Conservation (phyloP, 192 early-diverging fungal species). For the Rhizoclosmatium sp. region DNA sequence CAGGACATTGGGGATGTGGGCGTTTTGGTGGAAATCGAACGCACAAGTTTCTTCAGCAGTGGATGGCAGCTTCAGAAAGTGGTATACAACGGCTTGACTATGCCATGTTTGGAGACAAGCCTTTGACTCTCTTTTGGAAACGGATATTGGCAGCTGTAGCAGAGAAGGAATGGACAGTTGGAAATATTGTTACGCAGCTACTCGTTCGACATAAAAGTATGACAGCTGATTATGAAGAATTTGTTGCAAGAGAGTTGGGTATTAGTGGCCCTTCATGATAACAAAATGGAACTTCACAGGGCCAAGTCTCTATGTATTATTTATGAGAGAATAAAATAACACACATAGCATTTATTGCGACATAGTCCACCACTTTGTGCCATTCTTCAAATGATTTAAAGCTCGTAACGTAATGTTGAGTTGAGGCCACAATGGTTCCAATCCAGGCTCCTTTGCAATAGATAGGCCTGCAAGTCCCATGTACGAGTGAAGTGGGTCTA, state of each 20-base stretch:
- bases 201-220: no score
- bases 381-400: constrained; percentile 14
- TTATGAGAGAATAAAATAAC: no score
- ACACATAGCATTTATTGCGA: neutral
- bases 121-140: neutral
- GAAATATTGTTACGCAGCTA: neutral
- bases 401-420: constrained; percentile 62
- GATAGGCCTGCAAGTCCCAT: constrained; percentile 77
- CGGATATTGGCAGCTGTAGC: neutral
- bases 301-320: no score
- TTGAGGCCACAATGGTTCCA: constrained; percentile 56
- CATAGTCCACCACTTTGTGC: constrained; percentile 30
- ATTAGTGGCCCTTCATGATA: neutral
- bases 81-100: constrained; percentile 29
- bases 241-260: neutral
- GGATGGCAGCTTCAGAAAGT: constrained; percentile 27
- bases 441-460: constrained; percentile 39
- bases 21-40: constrained; percentile 42
- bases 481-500: constrained; percentile 86
- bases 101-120: constrained; percentile 36
- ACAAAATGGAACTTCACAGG: no score
- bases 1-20: constrained; percentile 49
- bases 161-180: neutral
- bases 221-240: neutral
- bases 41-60: constrained; percentile 46